Evolutionary conservation across 2,329 filamentous ascomycete species (phyloP), one percentile per base, ranked within the genome.

Genomic region (Apiospora kogelbergensis): DNA sequence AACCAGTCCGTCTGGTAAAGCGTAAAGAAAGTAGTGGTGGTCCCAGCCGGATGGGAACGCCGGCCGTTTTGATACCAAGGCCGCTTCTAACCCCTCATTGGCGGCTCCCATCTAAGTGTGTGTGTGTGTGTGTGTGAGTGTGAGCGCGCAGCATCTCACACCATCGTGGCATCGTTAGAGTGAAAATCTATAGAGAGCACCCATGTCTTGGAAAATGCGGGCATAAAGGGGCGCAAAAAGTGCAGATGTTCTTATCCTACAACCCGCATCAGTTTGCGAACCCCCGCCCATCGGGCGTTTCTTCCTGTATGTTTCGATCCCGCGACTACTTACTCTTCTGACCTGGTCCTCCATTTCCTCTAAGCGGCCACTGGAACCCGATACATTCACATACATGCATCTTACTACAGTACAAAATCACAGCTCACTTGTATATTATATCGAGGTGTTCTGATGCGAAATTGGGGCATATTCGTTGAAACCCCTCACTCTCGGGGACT

Each of bases 21-120:
- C 48, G 48, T 33, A 33, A 33, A n/a, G 42, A 33, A 33, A 6
- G 26, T 57, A 3, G 48, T 57, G 48, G 30, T 60, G 30, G 37
- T 26, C 53, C 53, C 53, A 60, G 53, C 30, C 53, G 53, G 53
- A 60, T 60, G 53, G 53, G 53, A 60, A 60, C 30, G 53, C 53
- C 53, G 53, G 37, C 53, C 53, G 53, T 60, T 60, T 60, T 7
- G 20, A 60, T 30, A 37, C 53, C 26, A 60, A 60, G 53, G 26
- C 53, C 30, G 53, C 53, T 37, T 60, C 53, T 60, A 60, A 15
- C 22, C 48, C 30, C 53, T 30, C 53, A 42, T 42, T 42, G 40
- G 40, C 20, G 53, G 53, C 30, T 60, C 53, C 53, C 17, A n/a
- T 15, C 15, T 37, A 42, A 15, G 40, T 33, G 53, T 33, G 48